Percentiles rank a stretch among this genome's conserved stretches.
phyloP scores from a whole-genome alignment of 176 grass and related monocot species.

The Lolium rigidum region DNA sequence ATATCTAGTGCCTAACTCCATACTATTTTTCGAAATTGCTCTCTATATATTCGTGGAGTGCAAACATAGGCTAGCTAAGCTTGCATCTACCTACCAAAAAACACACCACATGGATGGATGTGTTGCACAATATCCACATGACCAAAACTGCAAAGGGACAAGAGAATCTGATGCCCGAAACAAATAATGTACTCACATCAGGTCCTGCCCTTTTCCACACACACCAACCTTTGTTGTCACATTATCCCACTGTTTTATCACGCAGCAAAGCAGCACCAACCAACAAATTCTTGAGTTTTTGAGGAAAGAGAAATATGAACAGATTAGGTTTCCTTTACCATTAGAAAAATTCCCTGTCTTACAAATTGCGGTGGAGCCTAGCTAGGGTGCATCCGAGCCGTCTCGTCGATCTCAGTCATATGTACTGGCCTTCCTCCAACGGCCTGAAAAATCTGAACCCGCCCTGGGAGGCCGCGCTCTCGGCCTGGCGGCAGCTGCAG shows the following conservation, averaged over 20 bases:
- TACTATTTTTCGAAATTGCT: not conserved
- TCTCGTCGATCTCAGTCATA: slow-evolving; percentile 29
- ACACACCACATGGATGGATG: slow-evolving; percentile 27
- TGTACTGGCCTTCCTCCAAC: slow-evolving; percentile 74
- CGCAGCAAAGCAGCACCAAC: not conserved
- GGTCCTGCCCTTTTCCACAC: slow-evolving; percentile 5
- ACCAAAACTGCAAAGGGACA: not conserved
- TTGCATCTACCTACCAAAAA: slow-evolving; percentile 2
- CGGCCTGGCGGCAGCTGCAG: slow-evolving; percentile 68
- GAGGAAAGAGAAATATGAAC: not conserved
- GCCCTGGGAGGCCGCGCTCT: slow-evolving; percentile 28
- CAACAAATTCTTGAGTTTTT: not conserved
- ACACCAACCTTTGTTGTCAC: slow-evolving; percentile 36
- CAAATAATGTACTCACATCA: slow-evolving; percentile 8
- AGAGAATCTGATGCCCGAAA: slow-evolving; percentile 36
- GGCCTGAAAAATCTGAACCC: slow-evolving; percentile 61
- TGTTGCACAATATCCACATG: not conserved
- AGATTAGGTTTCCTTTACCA: not conserved
- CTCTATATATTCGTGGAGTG: not conserved
- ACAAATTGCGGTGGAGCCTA: slow-evolving; percentile 40
- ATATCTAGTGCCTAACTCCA: slow-evolving; percentile 15
- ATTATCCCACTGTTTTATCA: not conserved
- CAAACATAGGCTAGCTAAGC: not conserved
- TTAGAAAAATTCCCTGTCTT: slow-evolving; percentile 23
- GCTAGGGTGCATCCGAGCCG: not conserved